Conservation (phyloP, 768 basidiomycete genomes). For the Erythrobasidium yunnanense region DNA sequence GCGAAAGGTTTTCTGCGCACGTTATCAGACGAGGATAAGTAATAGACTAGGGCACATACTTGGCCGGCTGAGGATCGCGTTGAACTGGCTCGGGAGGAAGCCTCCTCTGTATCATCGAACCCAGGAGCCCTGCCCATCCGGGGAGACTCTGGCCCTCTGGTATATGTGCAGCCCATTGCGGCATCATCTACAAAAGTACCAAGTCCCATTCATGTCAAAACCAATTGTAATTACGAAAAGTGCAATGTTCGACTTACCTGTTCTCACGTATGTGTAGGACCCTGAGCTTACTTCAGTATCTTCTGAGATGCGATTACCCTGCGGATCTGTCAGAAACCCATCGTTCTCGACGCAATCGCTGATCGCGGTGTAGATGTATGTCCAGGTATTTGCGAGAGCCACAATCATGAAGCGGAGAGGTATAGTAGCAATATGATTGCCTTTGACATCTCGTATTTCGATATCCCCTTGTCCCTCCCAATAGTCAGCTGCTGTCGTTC, state of each 20-base stretch:
- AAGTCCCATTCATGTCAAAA: too few species aligned
- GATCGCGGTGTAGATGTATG: not conserved
- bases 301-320: not conserved
- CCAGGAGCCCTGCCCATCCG: not conserved
- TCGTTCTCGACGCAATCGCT: not conserved
- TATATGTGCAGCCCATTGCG: too few species aligned
- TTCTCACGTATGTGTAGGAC: not conserved
- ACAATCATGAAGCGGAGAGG: not conserved
- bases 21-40: not conserved
- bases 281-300: not conserved
- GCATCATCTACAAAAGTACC: too few species aligned
- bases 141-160: not conserved
- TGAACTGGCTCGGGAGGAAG: not conserved
- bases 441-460: not conserved
- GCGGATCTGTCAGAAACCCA: not conserved
- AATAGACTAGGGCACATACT: not conserved
- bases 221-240: too few species aligned
- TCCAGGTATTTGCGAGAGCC: not conserved
- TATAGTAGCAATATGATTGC: not conserved
- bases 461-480: not conserved
- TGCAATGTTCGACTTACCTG: not conserved
- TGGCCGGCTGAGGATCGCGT: not conserved
- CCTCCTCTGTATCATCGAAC: not conserved
- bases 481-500: too few species aligned
- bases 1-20: not conserved